These are phyloP conservation scores for Trichoderma atroviride DNA, from an alignment of 2,329 filamentous ascomycete species.

Conservation along the genomic window DNA sequence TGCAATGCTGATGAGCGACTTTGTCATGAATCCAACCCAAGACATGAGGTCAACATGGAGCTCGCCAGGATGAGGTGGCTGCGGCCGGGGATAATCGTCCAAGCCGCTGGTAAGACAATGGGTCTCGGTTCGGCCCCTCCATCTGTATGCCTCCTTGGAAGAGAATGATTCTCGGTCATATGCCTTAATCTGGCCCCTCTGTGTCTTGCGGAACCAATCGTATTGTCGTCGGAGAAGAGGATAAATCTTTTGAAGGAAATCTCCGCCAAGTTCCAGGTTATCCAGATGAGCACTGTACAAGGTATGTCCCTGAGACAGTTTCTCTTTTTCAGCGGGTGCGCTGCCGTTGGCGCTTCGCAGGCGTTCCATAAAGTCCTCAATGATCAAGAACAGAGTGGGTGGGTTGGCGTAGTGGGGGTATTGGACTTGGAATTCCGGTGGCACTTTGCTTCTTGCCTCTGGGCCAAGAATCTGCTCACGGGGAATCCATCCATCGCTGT, in stretches of 20 bases:
- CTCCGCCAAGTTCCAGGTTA: slow-evolving; percentile 66
- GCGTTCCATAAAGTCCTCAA: slow-evolving; percentile 82
- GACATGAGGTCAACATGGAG: slow-evolving; percentile 92
- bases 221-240: slow-evolving; percentile 88
- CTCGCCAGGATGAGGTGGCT: slow-evolving; percentile 93
- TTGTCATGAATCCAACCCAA: slow-evolving; percentile 97
- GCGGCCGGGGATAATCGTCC: slow-evolving; percentile 92
- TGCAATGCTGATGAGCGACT: slow-evolving; percentile 80
- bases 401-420: slow-evolving; percentile 98
- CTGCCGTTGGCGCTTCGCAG: slow-evolving; percentile 61
- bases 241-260: slow-evolving; percentile 77
- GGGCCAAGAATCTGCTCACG: slow-evolving; percentile 91
- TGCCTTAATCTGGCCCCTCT: slow-evolving; percentile 83
- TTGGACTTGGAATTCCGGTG: slow-evolving; percentile 87
- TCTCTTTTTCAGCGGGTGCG: slow-evolving; percentile 47
- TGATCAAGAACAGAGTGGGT: slow-evolving; percentile 86
- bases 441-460: slow-evolving; percentile 94
- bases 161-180: slow-evolving; percentile 91
- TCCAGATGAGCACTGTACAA: slow-evolving; percentile 67
- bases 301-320: slow-evolving; percentile 46
- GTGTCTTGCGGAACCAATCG: slow-evolving; percentile 92
- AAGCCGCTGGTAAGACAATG: slow-evolving; percentile 92
- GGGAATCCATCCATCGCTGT: slow-evolving; percentile 96
- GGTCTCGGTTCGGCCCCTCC: slow-evolving; percentile 83
- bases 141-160: slow-evolving; percentile 89